phyloP scores from a whole-genome alignment of 1,284 basidiomycete genomes.

The Ceratorhiza oryzae-sativae region DNA sequence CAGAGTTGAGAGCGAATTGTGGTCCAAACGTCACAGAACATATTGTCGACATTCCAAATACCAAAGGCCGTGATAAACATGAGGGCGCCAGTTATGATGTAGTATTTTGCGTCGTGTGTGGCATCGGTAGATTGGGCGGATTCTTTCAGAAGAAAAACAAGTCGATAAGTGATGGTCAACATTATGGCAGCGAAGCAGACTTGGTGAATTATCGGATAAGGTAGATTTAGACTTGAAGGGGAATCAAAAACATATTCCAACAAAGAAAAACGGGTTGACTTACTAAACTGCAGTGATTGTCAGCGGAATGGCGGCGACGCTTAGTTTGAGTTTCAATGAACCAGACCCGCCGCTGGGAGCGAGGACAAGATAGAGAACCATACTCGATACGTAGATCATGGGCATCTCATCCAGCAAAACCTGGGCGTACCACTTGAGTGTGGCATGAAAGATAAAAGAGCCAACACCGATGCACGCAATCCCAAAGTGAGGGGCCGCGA shows the following conservation, averaged over 20 bases:
- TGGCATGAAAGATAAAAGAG: conserved; percentile 44
- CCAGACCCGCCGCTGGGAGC: conserved; percentile 23
- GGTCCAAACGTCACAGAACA: conserved; percentile 53
- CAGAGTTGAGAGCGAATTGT: conserved; percentile 20
- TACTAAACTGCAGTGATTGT: conserved; percentile 54
- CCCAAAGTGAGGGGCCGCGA: conserved; percentile 37
- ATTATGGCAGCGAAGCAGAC: conserved; percentile 56
- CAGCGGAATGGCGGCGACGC: conserved; percentile 50
- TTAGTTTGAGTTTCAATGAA: conserved; percentile 47
- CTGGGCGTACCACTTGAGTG: conserved; percentile 45
- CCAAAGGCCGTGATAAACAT: conserved; percentile 54
- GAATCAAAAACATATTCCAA: neutral
- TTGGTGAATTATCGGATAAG: conserved; percentile 62
- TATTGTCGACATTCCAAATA: conserved; percentile 62
- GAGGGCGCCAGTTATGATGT: conserved; percentile 47
- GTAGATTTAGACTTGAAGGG: conserved; percentile 51
- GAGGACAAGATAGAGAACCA: conserved; percentile 44
- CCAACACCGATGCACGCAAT: conserved; percentile 43
- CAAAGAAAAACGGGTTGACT: conserved; percentile 38
- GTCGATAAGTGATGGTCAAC: conserved; percentile 47
- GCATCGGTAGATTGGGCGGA: neutral
- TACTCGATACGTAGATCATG: conserved; percentile 45
- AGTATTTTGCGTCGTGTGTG: conserved; percentile 9
- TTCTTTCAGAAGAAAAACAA: conserved; percentile 47
- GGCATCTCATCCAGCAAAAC: conserved; percentile 45